phyloP scores from a whole-genome alignment of 2,329 filamentous ascomycete species.

The Fusarium sp. region DNA sequence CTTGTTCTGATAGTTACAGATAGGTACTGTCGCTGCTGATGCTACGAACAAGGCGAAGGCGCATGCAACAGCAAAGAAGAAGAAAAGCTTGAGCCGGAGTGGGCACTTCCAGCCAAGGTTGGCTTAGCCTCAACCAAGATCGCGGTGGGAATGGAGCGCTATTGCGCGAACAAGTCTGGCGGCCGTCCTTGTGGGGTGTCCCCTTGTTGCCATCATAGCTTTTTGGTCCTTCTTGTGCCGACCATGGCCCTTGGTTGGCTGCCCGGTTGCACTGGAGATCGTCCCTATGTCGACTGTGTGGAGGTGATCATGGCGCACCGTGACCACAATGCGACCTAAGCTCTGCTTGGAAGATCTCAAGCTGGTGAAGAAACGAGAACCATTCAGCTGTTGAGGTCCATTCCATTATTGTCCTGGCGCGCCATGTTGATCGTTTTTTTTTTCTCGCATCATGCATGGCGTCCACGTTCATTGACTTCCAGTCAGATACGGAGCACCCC shows the following conservation, averaged over 20 bases:
- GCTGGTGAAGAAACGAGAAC: conserved; percentile 25
- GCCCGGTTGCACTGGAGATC: conserved; percentile 37
- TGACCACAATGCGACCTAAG: conserved; percentile 29
- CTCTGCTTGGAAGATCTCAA: conserved; percentile 24
- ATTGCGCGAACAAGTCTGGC: conserved; percentile 48
- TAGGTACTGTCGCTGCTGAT: conserved; percentile 15
- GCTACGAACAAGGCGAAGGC: conserved; percentile 30
- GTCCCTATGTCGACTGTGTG: conserved; percentile 45
- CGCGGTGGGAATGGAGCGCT: conserved; percentile 46
- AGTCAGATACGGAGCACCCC: conserved; percentile 16
- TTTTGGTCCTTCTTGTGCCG: conserved; percentile 32
- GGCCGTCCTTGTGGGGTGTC: conserved; percentile 43
- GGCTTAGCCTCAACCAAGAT: conserved; percentile 43
- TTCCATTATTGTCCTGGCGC: conserved; percentile 28
- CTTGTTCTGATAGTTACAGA: background rate
- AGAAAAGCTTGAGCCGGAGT: conserved; percentile 45
- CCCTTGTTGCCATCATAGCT: conserved; percentile 30
- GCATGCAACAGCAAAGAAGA: conserved; percentile 30
- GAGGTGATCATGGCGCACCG: conserved; percentile 42
- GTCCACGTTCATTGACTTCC: conserved; percentile 16
- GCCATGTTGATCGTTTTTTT: conserved; percentile 35
- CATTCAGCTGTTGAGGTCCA: conserved; percentile 30
- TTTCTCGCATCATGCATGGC: conserved; percentile 9
- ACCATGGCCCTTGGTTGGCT: conserved; percentile 40
- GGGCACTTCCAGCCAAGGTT: conserved; percentile 35